Percentiles rank a stretch among this genome's conserved stretches.
Evolutionary conservation across 2,329 filamentous ascomycete species (phyloP).

Genomic region (Ustilaginoidea virens): DNA sequence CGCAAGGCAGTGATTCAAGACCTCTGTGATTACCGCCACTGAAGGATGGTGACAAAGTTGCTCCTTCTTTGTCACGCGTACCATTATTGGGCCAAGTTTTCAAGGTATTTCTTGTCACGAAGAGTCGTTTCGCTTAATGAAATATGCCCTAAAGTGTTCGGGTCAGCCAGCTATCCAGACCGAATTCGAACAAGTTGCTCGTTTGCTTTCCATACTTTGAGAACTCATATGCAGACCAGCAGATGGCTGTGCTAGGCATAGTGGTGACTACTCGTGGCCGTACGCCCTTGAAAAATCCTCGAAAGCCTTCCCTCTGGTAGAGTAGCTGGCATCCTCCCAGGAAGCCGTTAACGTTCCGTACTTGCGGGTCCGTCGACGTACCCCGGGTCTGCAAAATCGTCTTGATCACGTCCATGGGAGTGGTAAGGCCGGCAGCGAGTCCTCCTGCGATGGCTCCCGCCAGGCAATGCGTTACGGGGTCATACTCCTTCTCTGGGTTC

Average conservation of each 20-base stretch:
- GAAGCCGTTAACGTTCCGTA: constrained; percentile 73
- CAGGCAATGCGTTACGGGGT: constrained; percentile 84
- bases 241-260: constrained; percentile 98
- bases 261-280: constrained; percentile 85
- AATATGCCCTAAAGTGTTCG: constrained; percentile 34
- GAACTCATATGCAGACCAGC: constrained; percentile 70
- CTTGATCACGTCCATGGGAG: constrained; percentile 95
- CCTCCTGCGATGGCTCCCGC: constrained; percentile 88
- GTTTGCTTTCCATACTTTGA: constrained; percentile 79
- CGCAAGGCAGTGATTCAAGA: too few species aligned
- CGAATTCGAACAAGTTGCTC: constrained; percentile 43
- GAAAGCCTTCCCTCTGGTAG: constrained; percentile 66
- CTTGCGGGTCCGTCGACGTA: constrained; percentile 62
- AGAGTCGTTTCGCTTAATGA: constrained; percentile 37
- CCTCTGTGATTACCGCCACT: too few species aligned
- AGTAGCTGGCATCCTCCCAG: constrained; percentile 66
- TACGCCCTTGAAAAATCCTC: constrained; percentile 86
- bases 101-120: too few species aligned
- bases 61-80: too few species aligned
- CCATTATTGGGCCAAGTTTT: too few species aligned
- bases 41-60: too few species aligned
- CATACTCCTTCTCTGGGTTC: constrained; percentile 76
- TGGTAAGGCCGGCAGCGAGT: constrained; percentile 84
- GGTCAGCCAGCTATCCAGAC: background rate
- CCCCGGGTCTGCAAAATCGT: constrained; percentile 91